Base-by-base conservation (phyloP, 2,329 filamentous ascomycete genomes). In the Pestalotiopsis sp. region DNA sequence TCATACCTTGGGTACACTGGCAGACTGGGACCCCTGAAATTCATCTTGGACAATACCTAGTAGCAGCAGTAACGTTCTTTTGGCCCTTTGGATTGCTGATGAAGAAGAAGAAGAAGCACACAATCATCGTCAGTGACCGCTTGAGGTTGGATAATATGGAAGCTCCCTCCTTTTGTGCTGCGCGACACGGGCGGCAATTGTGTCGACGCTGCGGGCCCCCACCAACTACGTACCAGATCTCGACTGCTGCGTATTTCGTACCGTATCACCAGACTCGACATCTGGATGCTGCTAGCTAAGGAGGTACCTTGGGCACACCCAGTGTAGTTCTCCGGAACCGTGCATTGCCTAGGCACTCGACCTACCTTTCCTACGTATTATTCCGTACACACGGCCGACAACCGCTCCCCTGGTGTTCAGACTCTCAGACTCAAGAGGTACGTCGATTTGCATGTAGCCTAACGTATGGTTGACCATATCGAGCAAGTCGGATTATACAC, bases 21-120 rank as follows among this genome's bases (percentile, higher is more conserved):
- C 6, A 12, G 17, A 20, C 63, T 17, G 14, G 17, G 52, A 49
- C 31, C 14, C 23, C 65, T 36, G 65, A 52, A 52, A 36, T 66
- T n/a, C 65, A 49, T 66, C 65, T 49, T 36, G 45, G 20, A 40
- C 65, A 36, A 66, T 56, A 27, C 45, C 63, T 27, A 65, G 20
- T 9, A 25, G 20, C 23, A n/a, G n/a, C 7, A 52, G 45, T 52
- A 52, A n/a, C 17, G 45, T 52, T n/a, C 45, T 52, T n/a, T n/a
- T 52, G 17, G 17, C 17, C 17, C 17, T 52, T 52, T 52, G 45
- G 17, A 5, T 52, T 6, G 20, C 45, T n/a, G 45, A n/a, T 17
- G n/a, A 52, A 52, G 20, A n/a, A 52, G 27, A 31, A 23, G 20
- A 23, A 23, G 20, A 23, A 23, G 20, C 20, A 23, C 27, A 17